A percentile compares a stretch with the other conserved stretches of the same genome.
Conservation (phyloP, 2,329 filamentous ascomycete species). For the Clonostachys byssicola region DNA sequence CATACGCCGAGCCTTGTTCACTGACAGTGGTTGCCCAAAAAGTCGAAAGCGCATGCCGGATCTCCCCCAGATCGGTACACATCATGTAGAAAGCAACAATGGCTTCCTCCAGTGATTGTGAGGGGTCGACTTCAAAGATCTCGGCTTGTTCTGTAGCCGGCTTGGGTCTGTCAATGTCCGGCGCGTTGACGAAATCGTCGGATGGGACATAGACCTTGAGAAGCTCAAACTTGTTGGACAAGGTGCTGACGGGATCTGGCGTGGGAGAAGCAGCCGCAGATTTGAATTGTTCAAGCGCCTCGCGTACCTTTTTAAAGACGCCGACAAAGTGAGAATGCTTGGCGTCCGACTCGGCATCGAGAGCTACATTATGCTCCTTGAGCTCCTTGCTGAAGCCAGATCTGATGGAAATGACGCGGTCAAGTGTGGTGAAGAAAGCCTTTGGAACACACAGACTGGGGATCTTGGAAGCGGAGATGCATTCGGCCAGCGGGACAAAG, state of each 20-base stretch:
- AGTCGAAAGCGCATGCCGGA: not conserved
- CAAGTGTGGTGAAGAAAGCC: no score
- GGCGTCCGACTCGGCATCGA: not conserved
- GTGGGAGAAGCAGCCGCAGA: conserved; percentile 2
- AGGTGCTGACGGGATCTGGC: conserved; percentile 4
- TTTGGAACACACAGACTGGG: no score
- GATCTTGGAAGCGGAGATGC: no score
- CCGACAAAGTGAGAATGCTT: conserved; percentile 9
- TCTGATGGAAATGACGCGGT: no score
- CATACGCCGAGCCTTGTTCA: not conserved
- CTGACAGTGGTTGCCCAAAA: not conserved
- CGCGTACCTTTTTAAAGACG: conserved; percentile 10
- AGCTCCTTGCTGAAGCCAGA: no score
- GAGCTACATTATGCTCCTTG: no score
- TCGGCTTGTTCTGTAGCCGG: not conserved
- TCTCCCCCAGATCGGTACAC: conserved; percentile 7
- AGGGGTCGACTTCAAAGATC: not conserved
- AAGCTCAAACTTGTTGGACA: not conserved
- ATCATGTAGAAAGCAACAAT: conserved; percentile 2
- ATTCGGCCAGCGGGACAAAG: no score
- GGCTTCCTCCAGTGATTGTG: conserved; percentile 4
- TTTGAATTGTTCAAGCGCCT: not conserved
- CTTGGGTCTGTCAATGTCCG: not conserved
- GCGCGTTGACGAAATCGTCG: not conserved
- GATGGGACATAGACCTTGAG: not conserved